Base-by-base conservation (phyloP, 164 flowering plant species). In the grape (Vitis vinifera) region DNA sequence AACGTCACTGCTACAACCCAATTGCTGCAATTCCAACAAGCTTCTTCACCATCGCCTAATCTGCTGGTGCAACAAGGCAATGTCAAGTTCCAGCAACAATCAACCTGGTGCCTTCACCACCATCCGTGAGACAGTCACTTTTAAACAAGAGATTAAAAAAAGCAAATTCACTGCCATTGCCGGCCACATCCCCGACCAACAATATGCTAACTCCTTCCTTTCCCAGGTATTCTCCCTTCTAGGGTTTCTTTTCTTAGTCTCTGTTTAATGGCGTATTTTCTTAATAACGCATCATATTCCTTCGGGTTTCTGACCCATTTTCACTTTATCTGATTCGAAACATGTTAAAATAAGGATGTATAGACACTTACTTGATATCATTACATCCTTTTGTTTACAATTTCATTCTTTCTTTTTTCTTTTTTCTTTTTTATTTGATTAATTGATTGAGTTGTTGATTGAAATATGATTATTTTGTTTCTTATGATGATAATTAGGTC, bases 91-190 rank as follows among this genome's bases (percentile, higher is more conserved):
- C 67, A 64, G 73, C 63, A 48, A 49, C 63, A 31, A 52, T 51
- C 52, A 47, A 8, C 73, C 71, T n/a, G 86, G 80, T 9, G 87
- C 87, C 0, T 92, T 71, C 83, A 92, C 91, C 1, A 87, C 97
- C 7, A 81, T 94, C 61, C 65, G 67, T 9, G 90, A 91, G 70
- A 82, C 73, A 60, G 81, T 83, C 11, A 80, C 76, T 1, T 80
- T 86, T 67, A 84, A 90, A 64, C 81, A 73, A 44, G 94, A 88
- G 61, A 93, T 95, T 52, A 95, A 95, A 64, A 84, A 84, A 69
- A 95, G 98, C 89, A 95, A 90, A 77, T 95, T 95, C 87, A 95
- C 91, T 59, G 98, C 94, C 71, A 79, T 95, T 70, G 98, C 99
- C 3, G 90, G 85, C 16, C 86, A 81, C 55, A 69, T 95, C 76